Percentiles rank a stretch among this genome's conserved stretches.
Conservation (phyloP, 2,329 filamentous ascomycete species). For the Elsinoe fawcettii region DNA sequence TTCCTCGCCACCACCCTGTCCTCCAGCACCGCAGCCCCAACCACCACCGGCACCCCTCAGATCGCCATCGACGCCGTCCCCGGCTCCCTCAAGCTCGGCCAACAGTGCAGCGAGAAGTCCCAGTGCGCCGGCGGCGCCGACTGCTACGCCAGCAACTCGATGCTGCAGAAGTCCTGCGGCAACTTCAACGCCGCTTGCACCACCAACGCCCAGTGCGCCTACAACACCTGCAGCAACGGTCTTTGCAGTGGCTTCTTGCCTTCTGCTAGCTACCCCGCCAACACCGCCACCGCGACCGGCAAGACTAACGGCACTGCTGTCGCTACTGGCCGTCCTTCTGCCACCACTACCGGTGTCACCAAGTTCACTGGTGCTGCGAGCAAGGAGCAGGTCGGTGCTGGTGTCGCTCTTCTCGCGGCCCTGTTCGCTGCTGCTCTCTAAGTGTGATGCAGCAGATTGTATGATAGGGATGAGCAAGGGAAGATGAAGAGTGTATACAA, state of each 20-base stretch:
- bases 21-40: no score
- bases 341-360: neutral
- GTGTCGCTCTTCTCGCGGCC: neutral
- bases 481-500: neutral
- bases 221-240: conserved; percentile 23
- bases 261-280: conserved; percentile 7
- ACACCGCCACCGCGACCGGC: neutral
- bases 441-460: neutral
- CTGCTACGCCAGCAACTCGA: conserved; percentile 20
- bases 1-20: no score
- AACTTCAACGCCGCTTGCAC: conserved; percentile 23
- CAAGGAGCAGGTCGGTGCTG: conserved; percentile 8
- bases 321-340: neutral
- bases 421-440: conserved; percentile 1
- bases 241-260: conserved; percentile 22
- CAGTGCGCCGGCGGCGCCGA: conserved; percentile 21
- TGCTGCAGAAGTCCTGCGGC: conserved; percentile 20
- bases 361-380: conserved; percentile 4
- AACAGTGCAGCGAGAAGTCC: conserved; percentile 17
- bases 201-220: conserved; percentile 22
- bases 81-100: conserved; percentile 21
- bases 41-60: neutral
- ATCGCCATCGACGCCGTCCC: conserved; percentile 18
- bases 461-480: neutral
- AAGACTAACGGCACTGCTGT: neutral